Conservation (phyloP, 331 rosid species). For the Stylosanthes scabra region DNA sequence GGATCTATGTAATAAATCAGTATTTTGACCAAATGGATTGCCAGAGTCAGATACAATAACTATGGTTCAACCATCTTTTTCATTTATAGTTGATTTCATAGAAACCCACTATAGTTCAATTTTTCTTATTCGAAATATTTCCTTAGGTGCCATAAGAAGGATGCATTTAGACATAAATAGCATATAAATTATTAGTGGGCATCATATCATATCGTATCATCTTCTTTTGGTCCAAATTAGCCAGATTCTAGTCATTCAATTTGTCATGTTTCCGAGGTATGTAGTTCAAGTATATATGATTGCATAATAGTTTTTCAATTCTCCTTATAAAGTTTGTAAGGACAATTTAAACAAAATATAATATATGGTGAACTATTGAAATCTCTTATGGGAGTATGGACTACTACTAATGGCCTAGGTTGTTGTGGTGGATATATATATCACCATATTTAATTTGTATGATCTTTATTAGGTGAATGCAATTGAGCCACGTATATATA, state of each 20-base stretch:
- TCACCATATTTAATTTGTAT: not conserved
- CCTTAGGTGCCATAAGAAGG: conserved; percentile 37
- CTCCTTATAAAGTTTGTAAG: not conserved
- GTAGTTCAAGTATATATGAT: conserved; percentile 22
- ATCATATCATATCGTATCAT: conserved; percentile 44
- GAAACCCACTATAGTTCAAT: conserved; percentile 10
- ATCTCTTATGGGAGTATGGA: not conserved
- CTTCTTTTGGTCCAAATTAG: conserved; percentile 32
- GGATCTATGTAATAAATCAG: too few relatives aligned
- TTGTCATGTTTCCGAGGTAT: conserved; percentile 39
- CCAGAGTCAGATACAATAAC: too few relatives aligned
- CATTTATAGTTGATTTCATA: conserved; percentile 38
- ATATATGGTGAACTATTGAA: conserved; percentile 4
- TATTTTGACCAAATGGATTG: too few relatives aligned
- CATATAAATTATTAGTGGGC: conserved; percentile 19
- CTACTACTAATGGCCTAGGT: conserved; percentile 14
- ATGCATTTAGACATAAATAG: conserved; percentile 46
- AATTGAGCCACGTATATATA: conserved; percentile 42
- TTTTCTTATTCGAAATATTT: not conserved
- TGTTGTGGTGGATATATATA: not conserved
- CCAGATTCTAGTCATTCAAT: conserved; percentile 31
- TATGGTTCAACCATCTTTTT: too few relatives aligned
- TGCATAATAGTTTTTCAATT: not conserved
- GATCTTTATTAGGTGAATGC: conserved; percentile 21
- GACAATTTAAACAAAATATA: not conserved